Evolutionary conservation across 768 basidiomycete genomes (phyloP), one percentile per base, ranked within the genome.

Genomic region (Suillus alpinus): DNA sequence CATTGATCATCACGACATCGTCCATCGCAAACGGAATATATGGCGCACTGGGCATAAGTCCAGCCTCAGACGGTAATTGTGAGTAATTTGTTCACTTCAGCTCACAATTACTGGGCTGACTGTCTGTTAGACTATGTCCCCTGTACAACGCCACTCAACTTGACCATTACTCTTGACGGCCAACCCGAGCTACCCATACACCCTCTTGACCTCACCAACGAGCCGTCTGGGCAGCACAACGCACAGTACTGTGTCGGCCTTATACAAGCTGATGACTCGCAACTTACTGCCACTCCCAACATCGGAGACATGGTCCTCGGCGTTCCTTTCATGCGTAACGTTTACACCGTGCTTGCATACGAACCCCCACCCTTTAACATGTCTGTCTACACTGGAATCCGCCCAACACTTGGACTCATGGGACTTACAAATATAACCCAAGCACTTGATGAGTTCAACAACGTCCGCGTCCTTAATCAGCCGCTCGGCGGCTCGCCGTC

Each of bases 271-370:
- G 81, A 78, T 16, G 80, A 82, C 44, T 62, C 72, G 10, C 65
- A 73, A 14, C 78, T 89, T 49, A 68, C 66, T 2, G 64, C 78
- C 0, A 59, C 65, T 16, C 71, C 76, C 4, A 65, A 62, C 14
- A 74, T 84, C 18, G 86, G 83, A 0, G 91, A 92, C 70, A 86
- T 93, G 75, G 78, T 93, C 60, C 84, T 93, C 41, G 91, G 90
- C 43, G 87, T 91, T 0, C 86, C 91, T 0, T 93, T 93, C 69
- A 75, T 93, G 66, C 81, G 89, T 12, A 92, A 86, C 66, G 80
- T 84, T 4, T 93, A 94, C 68, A 87, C 84, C 13, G 89, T 94
- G 63, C 82, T 92, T 81, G 86, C 86, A 0, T 91, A 87, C 69
- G 77, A 81, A 50, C 61, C 67, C 0, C 86, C 86, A 2, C 65